phyloP scores from a whole-genome alignment of 2,329 filamentous ascomycete genomes.

The Colletotrichum abscissum region DNA sequence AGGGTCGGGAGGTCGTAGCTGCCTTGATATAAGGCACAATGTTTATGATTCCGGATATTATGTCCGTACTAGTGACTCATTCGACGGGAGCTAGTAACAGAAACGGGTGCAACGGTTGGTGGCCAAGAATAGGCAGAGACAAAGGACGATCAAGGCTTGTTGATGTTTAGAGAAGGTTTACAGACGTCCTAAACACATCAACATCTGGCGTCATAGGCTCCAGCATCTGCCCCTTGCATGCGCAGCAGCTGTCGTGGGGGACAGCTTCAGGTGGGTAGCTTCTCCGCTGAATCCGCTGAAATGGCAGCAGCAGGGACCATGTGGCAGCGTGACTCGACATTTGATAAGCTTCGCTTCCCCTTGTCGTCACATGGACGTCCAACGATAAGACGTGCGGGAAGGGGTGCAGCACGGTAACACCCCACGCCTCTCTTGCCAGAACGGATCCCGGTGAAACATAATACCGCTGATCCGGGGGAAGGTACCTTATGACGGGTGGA shows the following conservation, averaged over 20 bases:
- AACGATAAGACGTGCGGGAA: conserved; percentile 15
- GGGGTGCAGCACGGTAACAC: conserved; percentile 1
- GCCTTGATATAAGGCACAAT: background rate
- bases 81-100: conserved; percentile 11
- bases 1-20: conserved; percentile 1
- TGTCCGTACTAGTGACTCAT: conserved; percentile 23
- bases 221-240: conserved; percentile 30
- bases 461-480: conserved; percentile 12
- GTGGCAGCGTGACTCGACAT: conserved; percentile 33
- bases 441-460: conserved; percentile 14
- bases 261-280: conserved; percentile 28
- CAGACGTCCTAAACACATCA: background rate
- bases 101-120: conserved; percentile 20
- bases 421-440: conserved; percentile 2
- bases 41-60: conserved; percentile 2
- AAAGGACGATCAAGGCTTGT: conserved; percentile 5
- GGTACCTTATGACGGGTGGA: no score
- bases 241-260: conserved; percentile 21
- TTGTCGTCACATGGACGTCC: conserved; percentile 30
- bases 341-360: conserved; percentile 30
- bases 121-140: conserved; percentile 26
- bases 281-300: conserved; percentile 13
- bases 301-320: conserved; percentile 32
- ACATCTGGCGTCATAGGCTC: conserved; percentile 35
- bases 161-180: conserved; percentile 20